Evolutionary conservation across 345 rosid species (phyloP), one percentile per base, ranked within the genome.

Genomic region (Jatropha curcas): DNA sequence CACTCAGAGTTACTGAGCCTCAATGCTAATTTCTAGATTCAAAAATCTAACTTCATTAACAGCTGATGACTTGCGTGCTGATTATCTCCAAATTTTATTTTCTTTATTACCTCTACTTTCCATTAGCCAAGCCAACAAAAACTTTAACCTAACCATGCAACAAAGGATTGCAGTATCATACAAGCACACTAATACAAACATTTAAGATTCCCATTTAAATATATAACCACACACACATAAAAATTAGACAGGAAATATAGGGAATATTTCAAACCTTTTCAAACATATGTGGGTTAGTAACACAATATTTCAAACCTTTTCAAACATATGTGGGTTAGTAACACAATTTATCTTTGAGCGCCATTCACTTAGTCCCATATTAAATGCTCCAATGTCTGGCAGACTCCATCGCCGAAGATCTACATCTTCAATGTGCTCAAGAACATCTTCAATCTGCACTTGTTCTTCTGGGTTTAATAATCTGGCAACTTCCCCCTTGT

Each of bases 351-450:
- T 66, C 88, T 73, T 90, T 25, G 92, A 76, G 22, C 81, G 83
- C 86, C 86, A 90, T 76, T 89, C 95, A 60, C 72, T 57, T n/a
- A 89, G 69, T 62, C 95, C 94, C 48, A 86, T 73, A 51, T 75
- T 79, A 77, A 94, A 90, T 62, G 90, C 86, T 76, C 76, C 82
- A 71, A 74, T 78, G 72, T 90, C 87, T 0, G 85, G 87, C 57
- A 92, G 82, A 57, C 76, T 92, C 97, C 98, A 86, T 69, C 65
- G 71, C 31, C 82, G 82, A 85, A 94, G 94, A 81, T 89, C 98
- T 1, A 78, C 82, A 81, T 90, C 98, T 82, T 94, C 92, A 24
- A 89, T 78, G 84, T 85, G 92, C 75, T 85, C 84, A 25, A 92
- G 92, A 79, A 86, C 73, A 68, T 56, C 75, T 77, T 85, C 89